A percentile compares a stretch with the other conserved stretches of the same genome.
Evolutionary conservation across 345 rosid species (phyloP).

Genomic region (Ceriops zippeliana): DNA sequence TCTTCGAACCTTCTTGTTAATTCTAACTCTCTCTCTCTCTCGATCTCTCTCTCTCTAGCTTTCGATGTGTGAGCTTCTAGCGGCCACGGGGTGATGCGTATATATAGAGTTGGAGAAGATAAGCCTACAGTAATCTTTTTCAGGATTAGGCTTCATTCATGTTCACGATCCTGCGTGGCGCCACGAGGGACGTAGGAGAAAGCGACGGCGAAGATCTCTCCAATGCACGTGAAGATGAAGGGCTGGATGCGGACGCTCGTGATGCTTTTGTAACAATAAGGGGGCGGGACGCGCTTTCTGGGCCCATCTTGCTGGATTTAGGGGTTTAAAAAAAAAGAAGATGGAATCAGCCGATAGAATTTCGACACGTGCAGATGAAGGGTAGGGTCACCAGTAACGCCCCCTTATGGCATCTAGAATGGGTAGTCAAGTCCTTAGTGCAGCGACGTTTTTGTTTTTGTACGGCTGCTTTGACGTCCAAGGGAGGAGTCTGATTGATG

Average conservation of each 20-base stretch:
- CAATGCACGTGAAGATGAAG: constrained; percentile 34
- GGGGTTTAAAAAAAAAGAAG: too few species aligned
- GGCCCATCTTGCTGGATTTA: neutral
- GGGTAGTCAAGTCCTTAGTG: too few species aligned
- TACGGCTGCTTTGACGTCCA: constrained; percentile 27
- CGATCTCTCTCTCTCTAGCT: neutral
- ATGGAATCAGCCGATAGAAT: neutral
- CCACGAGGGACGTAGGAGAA: constrained; percentile 10
- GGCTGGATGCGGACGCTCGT: constrained; percentile 38
- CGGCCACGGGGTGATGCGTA: neutral
- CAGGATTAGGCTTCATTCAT: constrained; percentile 14
- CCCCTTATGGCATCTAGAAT: neutral
- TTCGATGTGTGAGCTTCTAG: neutral
- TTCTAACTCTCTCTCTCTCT: neutral
- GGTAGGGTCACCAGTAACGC: constrained; percentile 5
- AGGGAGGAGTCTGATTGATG: neutral
- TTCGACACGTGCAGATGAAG: constrained; percentile 3
- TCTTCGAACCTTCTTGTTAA: too few species aligned
- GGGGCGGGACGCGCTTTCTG: constrained; percentile 18
- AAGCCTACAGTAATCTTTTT: constrained; percentile 25
- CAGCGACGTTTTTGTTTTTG: neutral
- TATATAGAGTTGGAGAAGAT: constrained; percentile 34
- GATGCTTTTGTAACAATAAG: constrained; percentile 20
- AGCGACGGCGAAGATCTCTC: constrained; percentile 47
- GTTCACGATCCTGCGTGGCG: constrained; percentile 12